Conservation (phyloP, 106 monocot genomes). For the Allium fistulosum region DNA sequence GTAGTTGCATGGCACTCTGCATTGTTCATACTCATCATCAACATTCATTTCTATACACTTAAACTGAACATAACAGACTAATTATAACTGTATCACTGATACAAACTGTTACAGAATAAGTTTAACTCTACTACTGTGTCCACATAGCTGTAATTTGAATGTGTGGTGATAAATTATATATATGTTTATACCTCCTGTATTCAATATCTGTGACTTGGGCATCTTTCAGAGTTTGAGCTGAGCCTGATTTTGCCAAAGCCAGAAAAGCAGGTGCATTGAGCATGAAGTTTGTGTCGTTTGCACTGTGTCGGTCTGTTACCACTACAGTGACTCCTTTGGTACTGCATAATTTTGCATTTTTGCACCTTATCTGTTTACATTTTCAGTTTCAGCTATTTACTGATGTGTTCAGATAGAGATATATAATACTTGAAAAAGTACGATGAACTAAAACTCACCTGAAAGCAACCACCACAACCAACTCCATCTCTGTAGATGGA, state of each 20-base stretch:
- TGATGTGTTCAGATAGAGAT: too few relatives aligned
- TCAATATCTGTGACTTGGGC: slow-evolving; percentile 42
- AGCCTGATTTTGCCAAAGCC: slow-evolving; percentile 50
- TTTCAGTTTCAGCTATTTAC: background rate
- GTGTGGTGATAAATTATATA: background rate
- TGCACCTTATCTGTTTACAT: slow-evolving; percentile 60
- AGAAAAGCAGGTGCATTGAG: slow-evolving; percentile 46
- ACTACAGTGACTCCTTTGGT: slow-evolving; percentile 48
- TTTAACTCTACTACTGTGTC: background rate
- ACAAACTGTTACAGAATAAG: background rate
- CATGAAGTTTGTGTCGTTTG: slow-evolving; percentile 56
- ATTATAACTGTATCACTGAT: background rate
- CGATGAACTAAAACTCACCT: slow-evolving; percentile 16
- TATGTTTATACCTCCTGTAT: slow-evolving; percentile 51
- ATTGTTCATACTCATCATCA: background rate
- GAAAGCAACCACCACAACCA: slow-evolving; percentile 75
- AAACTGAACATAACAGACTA: background rate
- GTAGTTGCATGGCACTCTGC: slow-evolving; percentile 74
- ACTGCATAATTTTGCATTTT: slow-evolving; percentile 38
- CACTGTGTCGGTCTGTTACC: slow-evolving; percentile 42
- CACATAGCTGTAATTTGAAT: background rate
- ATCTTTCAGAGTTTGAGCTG: slow-evolving; percentile 15
- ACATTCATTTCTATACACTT: background rate
- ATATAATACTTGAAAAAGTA: too few relatives aligned
- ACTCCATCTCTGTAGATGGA: slow-evolving; percentile 52